These are phyloP conservation scores for Teunomyces barrocoloradensis DNA, from an alignment of 805 yeast genomes.

Conservation along the genomic window DNA sequence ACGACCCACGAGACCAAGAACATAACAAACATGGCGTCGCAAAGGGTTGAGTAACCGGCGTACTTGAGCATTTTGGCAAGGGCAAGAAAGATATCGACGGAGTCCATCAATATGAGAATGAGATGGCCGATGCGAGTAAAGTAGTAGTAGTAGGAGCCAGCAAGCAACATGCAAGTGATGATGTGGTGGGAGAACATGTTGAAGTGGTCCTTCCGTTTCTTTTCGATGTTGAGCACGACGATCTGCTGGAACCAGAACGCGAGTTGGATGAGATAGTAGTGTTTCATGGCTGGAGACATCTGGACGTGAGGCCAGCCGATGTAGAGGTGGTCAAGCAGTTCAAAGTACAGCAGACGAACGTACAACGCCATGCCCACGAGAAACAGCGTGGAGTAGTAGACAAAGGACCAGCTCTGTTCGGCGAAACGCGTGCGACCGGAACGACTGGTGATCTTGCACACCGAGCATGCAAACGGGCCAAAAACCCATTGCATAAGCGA, in stretches of 20 bases:
- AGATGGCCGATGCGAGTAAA: conserved; percentile 77
- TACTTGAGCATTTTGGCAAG: conserved; percentile 77
- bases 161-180: conserved; percentile 64
- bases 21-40: conserved; percentile 67
- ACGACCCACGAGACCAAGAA: conserved; percentile 70
- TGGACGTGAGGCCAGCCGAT: conserved; percentile 72
- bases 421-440: conserved; percentile 68
- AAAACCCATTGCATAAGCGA: conserved; percentile 56
- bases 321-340: conserved; percentile 58
- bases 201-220: conserved; percentile 72
- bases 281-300: conserved; percentile 52
- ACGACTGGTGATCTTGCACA: conserved; percentile 41
- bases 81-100: conserved; percentile 70
- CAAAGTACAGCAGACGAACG: conserved; percentile 55
- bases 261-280: conserved; percentile 69
- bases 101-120: conserved; percentile 77
- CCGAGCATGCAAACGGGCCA: conserved; percentile 50
- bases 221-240: conserved; percentile 73
- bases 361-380: conserved; percentile 57
- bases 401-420: conserved; percentile 80
- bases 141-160: conserved; percentile 72
- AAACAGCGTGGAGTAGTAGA: conserved; percentile 59
- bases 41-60: conserved; percentile 53
- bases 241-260: conserved; percentile 81
- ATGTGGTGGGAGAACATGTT: conserved; percentile 92